A percentile compares a stretch with the other conserved stretches of the same genome.
These are phyloP conservation scores for Leccinum ochraceum DNA, from an alignment of 768 basidiomycete genomes.

Conservation along the genomic window DNA sequence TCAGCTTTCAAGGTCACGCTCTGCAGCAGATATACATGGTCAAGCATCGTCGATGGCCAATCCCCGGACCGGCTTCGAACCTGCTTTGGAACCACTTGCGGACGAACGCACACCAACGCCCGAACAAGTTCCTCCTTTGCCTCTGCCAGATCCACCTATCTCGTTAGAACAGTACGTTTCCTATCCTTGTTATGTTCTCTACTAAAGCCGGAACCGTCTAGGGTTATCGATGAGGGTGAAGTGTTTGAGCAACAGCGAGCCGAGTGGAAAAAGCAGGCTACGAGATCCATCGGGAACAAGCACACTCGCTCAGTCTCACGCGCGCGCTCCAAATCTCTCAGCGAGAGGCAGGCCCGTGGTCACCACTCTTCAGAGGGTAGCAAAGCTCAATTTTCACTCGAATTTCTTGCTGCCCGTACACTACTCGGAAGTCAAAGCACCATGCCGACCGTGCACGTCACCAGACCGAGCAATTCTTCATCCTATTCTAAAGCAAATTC, in stretches of 20 bases:
- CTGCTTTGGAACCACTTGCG: conserved; percentile 19
- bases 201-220: neutral
- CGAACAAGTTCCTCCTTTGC: conserved; percentile 41
- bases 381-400: no score
- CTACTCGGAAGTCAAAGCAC: conserved; percentile 63
- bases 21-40: conserved; percentile 21
- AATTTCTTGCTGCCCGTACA: no score
- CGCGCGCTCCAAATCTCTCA: no score
- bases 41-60: conserved; percentile 9
- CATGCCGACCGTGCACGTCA: conserved; percentile 41
- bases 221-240: no score
- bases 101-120: conserved; percentile 14
- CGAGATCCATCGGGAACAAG: no score
- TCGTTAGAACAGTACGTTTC: conserved; percentile 49
- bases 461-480: conserved; percentile 18
- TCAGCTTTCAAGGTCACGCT: conserved; percentile 27
- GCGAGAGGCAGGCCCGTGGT: no score
- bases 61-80: conserved; percentile 14
- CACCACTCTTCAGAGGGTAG: no score
- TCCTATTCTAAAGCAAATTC: conserved; percentile 32
- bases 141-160: conserved; percentile 57
- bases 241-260: no score
- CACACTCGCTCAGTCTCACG: no score
- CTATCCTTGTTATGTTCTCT: neutral
- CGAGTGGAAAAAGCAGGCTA: no score